These are phyloP conservation scores for Lasiodiplodia sp. DNA, from an alignment of 2,329 filamentous ascomycete species.

Conservation along the genomic window DNA sequence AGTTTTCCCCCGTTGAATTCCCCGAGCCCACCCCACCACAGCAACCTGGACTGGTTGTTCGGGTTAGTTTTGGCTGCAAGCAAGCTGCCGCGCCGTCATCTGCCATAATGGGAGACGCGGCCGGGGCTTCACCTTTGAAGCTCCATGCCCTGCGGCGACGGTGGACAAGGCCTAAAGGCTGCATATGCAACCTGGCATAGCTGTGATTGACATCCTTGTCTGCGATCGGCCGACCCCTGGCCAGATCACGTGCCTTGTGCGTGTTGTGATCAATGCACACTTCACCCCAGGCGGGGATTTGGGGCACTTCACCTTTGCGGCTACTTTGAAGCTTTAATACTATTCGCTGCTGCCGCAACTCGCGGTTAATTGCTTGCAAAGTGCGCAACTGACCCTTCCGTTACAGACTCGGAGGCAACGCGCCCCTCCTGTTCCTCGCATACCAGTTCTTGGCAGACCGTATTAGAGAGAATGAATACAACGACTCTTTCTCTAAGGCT, in stretches of 20 bases:
- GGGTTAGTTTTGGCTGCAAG: constrained; percentile 8
- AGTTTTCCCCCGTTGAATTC: constrained; percentile 35
- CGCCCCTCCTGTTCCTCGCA: constrained; percentile 53
- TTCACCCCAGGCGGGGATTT: constrained; percentile 1
- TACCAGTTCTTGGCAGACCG: constrained; percentile 59
- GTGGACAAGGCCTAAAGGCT: constrained; percentile 12
- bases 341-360: background rate
- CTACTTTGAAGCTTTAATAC: constrained; percentile 3
- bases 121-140: background rate
- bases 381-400: constrained; percentile 19
- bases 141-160: background rate
- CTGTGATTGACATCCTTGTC: constrained; percentile 25
- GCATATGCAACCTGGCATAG: constrained; percentile 21
- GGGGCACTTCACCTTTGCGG: background rate
- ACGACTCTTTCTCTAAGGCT: constrained; percentile 50
- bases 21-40: constrained; percentile 8
- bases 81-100: background rate
- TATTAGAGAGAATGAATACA: constrained; percentile 53
- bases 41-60: background rate
- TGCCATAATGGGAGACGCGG: background rate
- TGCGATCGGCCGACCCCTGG: constrained; percentile 20
- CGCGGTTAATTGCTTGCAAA: background rate
- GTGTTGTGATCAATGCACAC: constrained; percentile 15
- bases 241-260: constrained; percentile 19
- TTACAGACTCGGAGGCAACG: constrained; percentile 42